Base-by-base conservation (phyloP, 768 basidiomycete species). In the Coprinopsis marcescibilis region DNA sequence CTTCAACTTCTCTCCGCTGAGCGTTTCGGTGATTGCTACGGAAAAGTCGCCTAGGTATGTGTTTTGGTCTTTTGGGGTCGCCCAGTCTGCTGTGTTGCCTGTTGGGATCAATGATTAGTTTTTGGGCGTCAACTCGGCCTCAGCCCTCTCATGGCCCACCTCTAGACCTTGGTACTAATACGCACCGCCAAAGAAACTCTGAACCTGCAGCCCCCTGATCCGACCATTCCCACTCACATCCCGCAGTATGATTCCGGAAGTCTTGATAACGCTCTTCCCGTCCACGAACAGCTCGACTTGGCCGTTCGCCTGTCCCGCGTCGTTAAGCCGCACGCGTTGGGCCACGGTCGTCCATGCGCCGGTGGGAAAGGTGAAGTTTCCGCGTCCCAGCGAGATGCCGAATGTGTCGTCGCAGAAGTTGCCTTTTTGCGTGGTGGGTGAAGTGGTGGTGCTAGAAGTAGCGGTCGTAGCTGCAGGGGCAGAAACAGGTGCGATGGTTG, bases 281-380 rank as follows among this genome's bases (percentile, higher is more conserved):
- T 78, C 68, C 23, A 75, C 71, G 56, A 74, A 82, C 17, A 86
- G 60, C 59, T 83, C 68, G 23, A 84, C 58, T 61, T 82, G 79
- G 52, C 86, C 86, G 55, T 89, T 81, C 7, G 72, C 68, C 57
- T 73, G 51, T 6, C 78, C 80, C 26, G 69, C 71, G 47, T 80
- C 77, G 62, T 89, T 89, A 53, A 89, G 72, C 59, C 70, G 71
- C 37, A 88, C 72, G 46, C 84, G 74, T 64, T 85, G 70, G n/a
- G 71, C 62, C 43, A 87, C 68, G 7, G 74, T 75, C 13, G 72
- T 79, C 78, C 85, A 84, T 48, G 61, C 55, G 27, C 83, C 84
- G 7, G 75, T 60, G 19, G 67, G 55, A 66, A 81, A 86, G 10
- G 55, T 56, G 72, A 77, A 85, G 3, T 76, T 54, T 7, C 50